Base-by-base conservation (phyloP, 257 asterid genomes). In the Primulina huaijiensis region DNA sequence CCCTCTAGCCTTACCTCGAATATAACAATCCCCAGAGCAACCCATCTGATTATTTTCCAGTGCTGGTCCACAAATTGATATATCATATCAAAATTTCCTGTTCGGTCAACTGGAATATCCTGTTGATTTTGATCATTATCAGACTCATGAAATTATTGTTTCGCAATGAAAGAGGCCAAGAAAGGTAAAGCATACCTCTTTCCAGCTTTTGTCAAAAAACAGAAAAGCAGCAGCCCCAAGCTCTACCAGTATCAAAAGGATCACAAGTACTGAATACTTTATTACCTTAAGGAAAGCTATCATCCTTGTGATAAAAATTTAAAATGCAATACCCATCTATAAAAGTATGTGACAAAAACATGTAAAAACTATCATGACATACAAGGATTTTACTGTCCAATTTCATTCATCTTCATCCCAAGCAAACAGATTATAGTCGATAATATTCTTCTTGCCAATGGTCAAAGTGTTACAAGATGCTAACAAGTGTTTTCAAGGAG, bases 161-260 rank as follows among this genome's bases (percentile, higher is more conserved):
- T 65, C 33, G 40, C 30, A 65, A 71, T 65, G 38, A 71, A 71
- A 74, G 57, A 63, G 37, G 33, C 72, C 62, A 56, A 31, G 9
- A 29, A 50, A 11, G 60, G 17, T 55, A 67, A 64, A 35, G 73
- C 85, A 79, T 70, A 89, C 99, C 86, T 88, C 92, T 83, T 72
- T 79, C 99, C 99, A 94, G 88, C 85, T 85, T 78, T 89, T 85
- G 83, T 94, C 95, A 67, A 94, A 94, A 87, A 94, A 91, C 64
- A 94, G 83, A 76, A 88, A 94, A 69, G 88, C 97, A 67, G 98
- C 97, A 68, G 67, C 60, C 73, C 92, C 99, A 64, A 94, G 72
- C 84, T 94, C 97, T 53, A 78, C 72, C 90, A 94, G 76, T 77
- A 94, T 91, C 85, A 94, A 70, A 74, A 94, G 70, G 83, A 94